Base-by-base conservation (phyloP, 371 early-diverging fungal genomes). In the Batrachochytrium dendrobatidis region DNA sequence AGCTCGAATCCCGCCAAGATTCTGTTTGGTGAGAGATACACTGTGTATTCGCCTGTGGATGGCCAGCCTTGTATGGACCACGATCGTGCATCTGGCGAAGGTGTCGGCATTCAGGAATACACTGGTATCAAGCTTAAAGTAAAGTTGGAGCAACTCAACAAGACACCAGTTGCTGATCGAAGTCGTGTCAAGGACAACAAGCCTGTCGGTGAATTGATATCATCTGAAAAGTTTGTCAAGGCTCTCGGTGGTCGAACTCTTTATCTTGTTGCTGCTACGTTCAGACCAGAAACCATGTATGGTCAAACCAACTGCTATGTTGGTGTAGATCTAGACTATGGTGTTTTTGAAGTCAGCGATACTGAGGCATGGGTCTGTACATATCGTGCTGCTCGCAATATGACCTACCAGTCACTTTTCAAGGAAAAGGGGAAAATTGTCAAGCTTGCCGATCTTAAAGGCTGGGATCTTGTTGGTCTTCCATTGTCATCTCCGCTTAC, bases 11-110 rank as follows among this genome's bases (percentile, higher is more conserved):
- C 59, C 15, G 70, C 76, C 35, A 92, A 95, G 77, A 81, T 99
- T 69, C 91, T 91, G 71, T 99, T 98, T 72, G 99, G 99, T 60
- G 92, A 99, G 70, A 86, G 99, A 53, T 92, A 98, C 76, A 99
- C 99, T 5, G 95, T 99, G 62, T 99, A 90, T 79, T 98, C 98
- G 50, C 89, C 95, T 53, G 67, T 88, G 34, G 99, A 99, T 79
- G 89, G 90, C 15, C 99, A 99, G 80, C 91, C 99, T 46, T 99
- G 99, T 81, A 93, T 99, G 94, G 99, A 99, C 80, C 99, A 99
- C 81, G 99, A 99, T 74, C 91, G 99, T 68, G 78, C 83, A 61
- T 83, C 86, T 34, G 99, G 99, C 65, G 99, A 99, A 76, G 99
- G 93, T 50, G 87, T 98, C 22, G 92, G 89, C 48, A 97, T 98